These are phyloP conservation scores for Arabis hirsuta DNA, from an alignment of 345 rosid species.

Conservation along the genomic window DNA sequence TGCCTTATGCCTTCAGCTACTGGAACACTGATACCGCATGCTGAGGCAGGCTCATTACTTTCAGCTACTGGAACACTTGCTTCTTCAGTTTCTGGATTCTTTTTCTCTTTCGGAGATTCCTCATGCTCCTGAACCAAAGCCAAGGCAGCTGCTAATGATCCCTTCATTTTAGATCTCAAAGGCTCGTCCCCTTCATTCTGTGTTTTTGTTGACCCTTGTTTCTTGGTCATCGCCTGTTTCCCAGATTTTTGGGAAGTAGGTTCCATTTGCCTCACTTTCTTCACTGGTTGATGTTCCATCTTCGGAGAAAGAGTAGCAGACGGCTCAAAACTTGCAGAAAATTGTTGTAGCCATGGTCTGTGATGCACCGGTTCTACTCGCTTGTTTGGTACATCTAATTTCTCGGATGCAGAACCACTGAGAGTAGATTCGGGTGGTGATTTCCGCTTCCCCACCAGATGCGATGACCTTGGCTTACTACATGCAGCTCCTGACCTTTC, in stretches of 20 bases:
- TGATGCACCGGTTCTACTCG: slow-evolving; percentile 60
- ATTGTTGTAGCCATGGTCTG: slow-evolving; percentile 86
- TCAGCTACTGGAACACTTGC: slow-evolving; percentile 39
- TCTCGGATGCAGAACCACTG: slow-evolving; percentile 44
- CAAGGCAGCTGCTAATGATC: slow-evolving; percentile 81
- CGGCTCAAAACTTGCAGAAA: slow-evolving; percentile 37
- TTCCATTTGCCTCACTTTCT: slow-evolving; percentile 48
- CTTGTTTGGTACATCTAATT: slow-evolving; percentile 51
- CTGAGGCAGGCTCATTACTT: slow-evolving; percentile 35
- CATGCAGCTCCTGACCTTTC: slow-evolving; percentile 3
- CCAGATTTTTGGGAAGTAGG: slow-evolving; percentile 52
- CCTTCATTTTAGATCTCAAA: slow-evolving; percentile 89
- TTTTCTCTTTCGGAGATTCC: slow-evolving; percentile 45
- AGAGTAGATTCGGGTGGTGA: slow-evolving; percentile 49
- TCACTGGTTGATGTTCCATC: slow-evolving; percentile 49
- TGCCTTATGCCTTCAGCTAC: slow-evolving; percentile 27
- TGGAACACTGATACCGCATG: slow-evolving; percentile 36
- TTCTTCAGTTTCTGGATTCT: slow-evolving; percentile 48
- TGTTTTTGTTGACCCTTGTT: slow-evolving; percentile 48
- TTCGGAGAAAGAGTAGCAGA: slow-evolving; percentile 41
- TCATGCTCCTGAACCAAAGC: slow-evolving; percentile 62
- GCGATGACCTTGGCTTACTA: slow-evolving; percentile 34
- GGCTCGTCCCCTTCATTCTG: slow-evolving; percentile 58
- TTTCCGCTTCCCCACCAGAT: slow-evolving; percentile 64
- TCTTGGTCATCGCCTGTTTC: slow-evolving; percentile 47